A percentile compares a stretch with the other conserved stretches of the same genome.
Conservation (phyloP, 176 grass and related monocot genomes). For the Melocanna baccifera region DNA sequence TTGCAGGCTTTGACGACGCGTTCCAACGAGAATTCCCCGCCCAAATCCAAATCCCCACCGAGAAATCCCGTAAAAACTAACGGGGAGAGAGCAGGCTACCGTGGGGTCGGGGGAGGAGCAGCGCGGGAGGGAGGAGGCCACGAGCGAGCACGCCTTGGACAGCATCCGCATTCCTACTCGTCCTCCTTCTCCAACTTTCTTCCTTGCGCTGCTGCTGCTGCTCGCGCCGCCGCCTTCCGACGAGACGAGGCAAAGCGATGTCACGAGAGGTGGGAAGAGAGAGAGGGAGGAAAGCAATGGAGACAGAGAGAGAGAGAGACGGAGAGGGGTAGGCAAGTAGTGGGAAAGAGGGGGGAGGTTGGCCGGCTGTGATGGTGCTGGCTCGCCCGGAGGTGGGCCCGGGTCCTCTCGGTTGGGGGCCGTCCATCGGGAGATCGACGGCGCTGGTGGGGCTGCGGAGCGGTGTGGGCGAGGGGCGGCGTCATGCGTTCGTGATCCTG, state of each 20-base stretch:
- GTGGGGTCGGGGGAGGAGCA: conserved; percentile 72
- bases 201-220: neutral
- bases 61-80: neutral
- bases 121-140: conserved; percentile 67
- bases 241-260: neutral
- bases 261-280: neutral
- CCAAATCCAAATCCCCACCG: conserved; percentile 22
- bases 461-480: neutral
- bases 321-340: conserved; percentile 13
- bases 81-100: conserved; percentile 38
- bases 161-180: conserved; percentile 56
- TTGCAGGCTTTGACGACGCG: neutral
- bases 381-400: neutral
- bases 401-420: neutral
- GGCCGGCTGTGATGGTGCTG: conserved; percentile 41
- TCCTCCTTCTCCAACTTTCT: conserved; percentile 15
- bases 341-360: conserved; percentile 13
- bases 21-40: neutral
- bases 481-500: neutral
- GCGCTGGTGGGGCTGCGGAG: neutral
- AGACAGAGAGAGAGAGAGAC: neutral
- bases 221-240: conserved; percentile 5
- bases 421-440: neutral
- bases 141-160: conserved; percentile 76
- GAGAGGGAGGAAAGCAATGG: neutral